Conservation (phyloP, 1,284 basidiomycete species). For the Peniophora sp. region DNA sequence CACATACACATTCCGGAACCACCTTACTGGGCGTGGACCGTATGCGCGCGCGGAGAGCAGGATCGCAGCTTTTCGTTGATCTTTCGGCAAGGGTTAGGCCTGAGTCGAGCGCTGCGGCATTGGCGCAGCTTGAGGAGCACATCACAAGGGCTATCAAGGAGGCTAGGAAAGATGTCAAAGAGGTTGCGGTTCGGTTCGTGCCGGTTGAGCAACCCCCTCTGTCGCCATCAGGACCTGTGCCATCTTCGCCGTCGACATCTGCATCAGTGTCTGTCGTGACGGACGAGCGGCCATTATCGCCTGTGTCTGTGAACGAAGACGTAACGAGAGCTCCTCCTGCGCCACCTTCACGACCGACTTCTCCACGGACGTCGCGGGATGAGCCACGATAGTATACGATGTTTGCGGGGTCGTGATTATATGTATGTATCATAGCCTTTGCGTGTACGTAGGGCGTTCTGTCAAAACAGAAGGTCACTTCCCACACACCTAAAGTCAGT, state of each 20-base stretch:
- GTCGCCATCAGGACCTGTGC: not conserved
- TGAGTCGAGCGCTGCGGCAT: conserved; percentile 49
- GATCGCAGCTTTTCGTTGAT: conserved; percentile 70
- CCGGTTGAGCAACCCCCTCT: conserved; percentile 1
- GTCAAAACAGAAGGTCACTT: too few relatives aligned
- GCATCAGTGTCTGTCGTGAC: too few relatives aligned
- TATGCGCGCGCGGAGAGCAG: conserved; percentile 72
- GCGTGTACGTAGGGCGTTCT: too few relatives aligned
- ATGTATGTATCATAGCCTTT: too few relatives aligned
- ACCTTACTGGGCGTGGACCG: conserved; percentile 37
- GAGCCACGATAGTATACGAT: too few relatives aligned
- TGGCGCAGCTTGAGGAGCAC: conserved; percentile 51
- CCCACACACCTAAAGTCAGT: too few relatives aligned
- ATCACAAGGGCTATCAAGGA: conserved; percentile 57
- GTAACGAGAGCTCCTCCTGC: too few relatives aligned
- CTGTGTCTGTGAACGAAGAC: too few relatives aligned
- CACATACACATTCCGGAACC: conserved; percentile 12
- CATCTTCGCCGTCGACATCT: not conserved
- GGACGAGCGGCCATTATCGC: too few relatives aligned
- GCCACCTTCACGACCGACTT: too few relatives aligned
- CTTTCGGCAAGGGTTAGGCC: conserved; percentile 63
- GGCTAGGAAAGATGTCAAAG: conserved; percentile 65
- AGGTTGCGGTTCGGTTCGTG: conserved; percentile 70
- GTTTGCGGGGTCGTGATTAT: too few relatives aligned
- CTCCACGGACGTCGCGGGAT: too few relatives aligned